Percentiles rank a stretch among this genome's conserved stretches.
Evolutionary conservation across 176 grass and related monocot genomes (phyloP).

Genomic region (Hordeum vulgare): DNA sequence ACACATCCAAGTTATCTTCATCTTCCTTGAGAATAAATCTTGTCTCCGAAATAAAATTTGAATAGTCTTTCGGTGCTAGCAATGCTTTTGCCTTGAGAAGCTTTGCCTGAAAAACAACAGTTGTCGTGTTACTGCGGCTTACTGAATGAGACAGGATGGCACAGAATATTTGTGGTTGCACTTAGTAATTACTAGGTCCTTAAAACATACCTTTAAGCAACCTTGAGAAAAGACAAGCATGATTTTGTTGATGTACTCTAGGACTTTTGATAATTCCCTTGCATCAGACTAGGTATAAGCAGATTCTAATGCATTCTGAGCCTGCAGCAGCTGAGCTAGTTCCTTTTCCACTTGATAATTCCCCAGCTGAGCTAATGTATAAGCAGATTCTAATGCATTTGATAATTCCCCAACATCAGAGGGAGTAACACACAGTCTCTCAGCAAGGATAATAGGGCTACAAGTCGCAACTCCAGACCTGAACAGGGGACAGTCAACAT

Average conservation of each 20-base stretch:
- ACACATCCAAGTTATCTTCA: conserved; percentile 86
- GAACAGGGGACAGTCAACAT: too few species aligned
- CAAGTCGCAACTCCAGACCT: too few species aligned
- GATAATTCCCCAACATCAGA: too few species aligned
- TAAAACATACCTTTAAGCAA: conserved; percentile 84
- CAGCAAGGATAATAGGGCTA: too few species aligned
- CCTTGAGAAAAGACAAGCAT: conserved; percentile 85
- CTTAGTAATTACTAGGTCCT: neutral
- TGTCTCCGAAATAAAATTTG: conserved; percentile 75
- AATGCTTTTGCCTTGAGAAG: conserved; percentile 83
- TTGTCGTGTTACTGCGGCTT: too few species aligned
- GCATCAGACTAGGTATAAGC: conserved; percentile 71
- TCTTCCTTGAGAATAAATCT: conserved; percentile 96
- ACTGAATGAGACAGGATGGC: too few species aligned
- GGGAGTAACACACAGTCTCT: too few species aligned
- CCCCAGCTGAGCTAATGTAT: too few species aligned
- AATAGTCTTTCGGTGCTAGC: conserved; percentile 78
- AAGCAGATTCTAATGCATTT: too few species aligned
- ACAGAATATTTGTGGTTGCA: neutral
- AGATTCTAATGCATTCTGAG: conserved; percentile 66
- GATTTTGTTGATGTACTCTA: conserved; percentile 90
- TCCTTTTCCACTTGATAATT: too few species aligned
- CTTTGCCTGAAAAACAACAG: conserved; percentile 66
- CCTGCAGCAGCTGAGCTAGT: too few species aligned
- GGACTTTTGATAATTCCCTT: conserved; percentile 69